These are phyloP conservation scores for Cystobasidium pallidum DNA, from an alignment of 1,284 basidiomycete species.

Conservation along the genomic window DNA sequence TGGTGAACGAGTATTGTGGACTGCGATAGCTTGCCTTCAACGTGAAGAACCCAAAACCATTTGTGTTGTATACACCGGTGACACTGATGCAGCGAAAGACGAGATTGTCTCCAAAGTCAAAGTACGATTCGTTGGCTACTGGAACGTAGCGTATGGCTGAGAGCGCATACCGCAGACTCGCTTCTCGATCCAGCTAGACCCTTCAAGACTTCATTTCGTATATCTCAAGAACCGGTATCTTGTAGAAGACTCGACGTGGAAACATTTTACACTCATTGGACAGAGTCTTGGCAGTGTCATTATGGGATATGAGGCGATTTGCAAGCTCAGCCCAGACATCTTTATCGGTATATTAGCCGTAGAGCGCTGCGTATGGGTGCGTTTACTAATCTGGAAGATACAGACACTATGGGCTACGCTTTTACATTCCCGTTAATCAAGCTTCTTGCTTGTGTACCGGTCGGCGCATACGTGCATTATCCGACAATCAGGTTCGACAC, in stretches of 20 bases:
- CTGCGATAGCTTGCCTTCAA: slow-evolving; percentile 80
- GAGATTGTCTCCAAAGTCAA: slow-evolving; percentile 81
- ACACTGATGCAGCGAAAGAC: slow-evolving; percentile 74
- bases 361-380: neutral
- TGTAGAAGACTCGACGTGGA: slow-evolving; percentile 83
- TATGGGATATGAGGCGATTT: slow-evolving; percentile 78
- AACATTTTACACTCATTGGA: slow-evolving; percentile 82
- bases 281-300: slow-evolving; percentile 86
- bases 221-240: slow-evolving; percentile 71
- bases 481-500: slow-evolving; percentile 72
- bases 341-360: slow-evolving; percentile 72
- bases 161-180: slow-evolving; percentile 63
- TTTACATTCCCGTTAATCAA: slow-evolving; percentile 83
- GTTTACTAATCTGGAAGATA: neutral
- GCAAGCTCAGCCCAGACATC: slow-evolving; percentile 74
- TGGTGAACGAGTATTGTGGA: slow-evolving; percentile 95
- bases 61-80: slow-evolving; percentile 89
- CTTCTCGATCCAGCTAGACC: slow-evolving; percentile 77
- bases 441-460: slow-evolving; percentile 63
- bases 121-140: slow-evolving; percentile 60
- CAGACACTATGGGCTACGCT: slow-evolving; percentile 97
- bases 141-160: neutral
- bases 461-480: slow-evolving; percentile 94
- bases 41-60: slow-evolving; percentile 70
- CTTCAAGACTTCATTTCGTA: slow-evolving; percentile 71